Evolutionary conservation across 2,329 filamentous ascomycete species (phyloP), one percentile per base, ranked within the genome.

Genomic region (Trichoderma guizhouense): DNA sequence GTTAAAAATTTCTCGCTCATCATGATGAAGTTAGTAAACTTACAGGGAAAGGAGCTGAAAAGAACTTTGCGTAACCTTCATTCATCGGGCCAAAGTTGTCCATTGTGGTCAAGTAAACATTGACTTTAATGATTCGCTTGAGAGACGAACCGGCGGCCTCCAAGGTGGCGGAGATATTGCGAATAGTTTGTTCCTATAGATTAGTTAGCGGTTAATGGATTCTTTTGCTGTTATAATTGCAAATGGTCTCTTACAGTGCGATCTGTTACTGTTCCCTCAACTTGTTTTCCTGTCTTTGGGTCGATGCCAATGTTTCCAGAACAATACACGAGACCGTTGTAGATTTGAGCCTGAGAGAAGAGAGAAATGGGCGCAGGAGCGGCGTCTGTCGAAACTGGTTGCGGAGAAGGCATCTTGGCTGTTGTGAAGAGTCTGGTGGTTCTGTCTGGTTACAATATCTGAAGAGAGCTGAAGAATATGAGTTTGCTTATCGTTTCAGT

Each of bases 311-410:
- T 84, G 73, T 84, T 85, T 26, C 90, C 91, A 2, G 89, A 91
- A 82, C 90, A 91, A 82, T 91, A 92, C 28, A 92, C 88, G 78
- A 91, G 88, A 76, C 89, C 90, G 76, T 89, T 88, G 79, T 85
- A 85, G 74, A 88, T 84, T 76, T 90, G 83, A 51, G 88, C 89
- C 76, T 91, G 87, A 1, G 85, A 88, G 79, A 88, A 87, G 76
- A 89, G 85, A 0, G 87, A 86, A 47, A 88, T 79, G 85, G 87
- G 74, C 0, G 74, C 39, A 1, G 74, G 74, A 11, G 75, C 75
- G 0, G 72, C 64, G 26, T 51, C 63, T 71, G 69, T 71, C 6
- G 61, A 26, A 28, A 71, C 36, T 12, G 63, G 34, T 7, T 61
- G 63, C 3, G 60, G 69, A 21, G 34, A 15, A 34, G 69, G 61